These are phyloP conservation scores for Chrysopogon serrulatus DNA, from an alignment of 176 grass and related monocot genomes.

Conservation along the genomic window DNA sequence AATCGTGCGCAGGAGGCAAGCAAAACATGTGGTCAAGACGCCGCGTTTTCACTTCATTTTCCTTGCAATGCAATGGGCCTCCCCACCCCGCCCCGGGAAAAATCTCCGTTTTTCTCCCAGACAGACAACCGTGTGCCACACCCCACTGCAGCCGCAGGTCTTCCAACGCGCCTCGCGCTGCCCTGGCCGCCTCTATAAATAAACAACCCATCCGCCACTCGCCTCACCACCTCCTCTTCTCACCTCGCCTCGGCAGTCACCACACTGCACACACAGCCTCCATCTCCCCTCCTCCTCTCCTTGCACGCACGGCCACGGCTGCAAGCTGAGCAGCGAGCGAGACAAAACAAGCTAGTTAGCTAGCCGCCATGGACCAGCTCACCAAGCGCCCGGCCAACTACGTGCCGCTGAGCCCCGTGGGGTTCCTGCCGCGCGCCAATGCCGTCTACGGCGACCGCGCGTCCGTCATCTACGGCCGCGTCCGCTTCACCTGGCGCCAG, in stretches of 20 bases:
- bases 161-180: neutral
- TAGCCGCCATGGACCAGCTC: conserved; percentile 47
- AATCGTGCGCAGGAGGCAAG: neutral
- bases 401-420: conserved; percentile 55
- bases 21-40: conserved; percentile 9
- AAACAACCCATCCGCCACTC: neutral
- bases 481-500: conserved; percentile 50
- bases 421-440: conserved; percentile 59
- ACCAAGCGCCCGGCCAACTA: conserved; percentile 46
- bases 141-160: too few species aligned
- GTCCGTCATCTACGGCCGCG: conserved; percentile 52
- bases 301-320: neutral
- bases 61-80: neutral
- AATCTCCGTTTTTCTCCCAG: neutral
- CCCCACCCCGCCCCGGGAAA: neutral
- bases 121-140: neutral
- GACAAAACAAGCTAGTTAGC: neutral
- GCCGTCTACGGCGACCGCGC: conserved; percentile 66
- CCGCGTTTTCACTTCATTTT: conserved; percentile 42
- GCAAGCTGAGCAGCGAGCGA: neutral
- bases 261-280: neutral
- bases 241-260: neutral
- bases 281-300: too few species aligned
- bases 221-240: neutral
- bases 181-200: conserved; percentile 13